These are phyloP conservation scores for Suhomyces sp. DNA, from an alignment of 805 yeast species.

Conservation along the genomic window DNA sequence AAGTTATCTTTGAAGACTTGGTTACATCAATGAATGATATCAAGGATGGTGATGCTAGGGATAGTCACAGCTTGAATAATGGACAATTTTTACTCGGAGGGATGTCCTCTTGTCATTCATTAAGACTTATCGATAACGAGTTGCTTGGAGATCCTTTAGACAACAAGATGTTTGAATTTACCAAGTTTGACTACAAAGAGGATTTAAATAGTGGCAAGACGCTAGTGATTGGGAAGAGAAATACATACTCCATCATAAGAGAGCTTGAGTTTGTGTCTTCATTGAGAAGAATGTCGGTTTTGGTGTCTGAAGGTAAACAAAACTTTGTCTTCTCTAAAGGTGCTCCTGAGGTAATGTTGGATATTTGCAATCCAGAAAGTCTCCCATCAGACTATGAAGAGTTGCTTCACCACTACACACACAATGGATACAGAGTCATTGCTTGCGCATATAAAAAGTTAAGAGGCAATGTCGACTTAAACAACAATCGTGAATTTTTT, in stretches of 20 bases:
- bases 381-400: slow-evolving; percentile 77
- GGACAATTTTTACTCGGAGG: slow-evolving; percentile 36
- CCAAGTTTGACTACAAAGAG: slow-evolving; percentile 75
- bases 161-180: slow-evolving; percentile 87
- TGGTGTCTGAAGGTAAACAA: slow-evolving; percentile 27
- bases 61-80: slow-evolving; percentile 27
- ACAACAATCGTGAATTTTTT: slow-evolving; percentile 53
- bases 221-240: slow-evolving; percentile 6
- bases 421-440: slow-evolving; percentile 90
- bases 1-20: slow-evolving; percentile 34
- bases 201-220: slow-evolving; percentile 44
- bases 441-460: slow-evolving; percentile 78
- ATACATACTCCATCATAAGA: slow-evolving; percentile 32
- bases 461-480: slow-evolving; percentile 7
- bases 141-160: slow-evolving; percentile 94
- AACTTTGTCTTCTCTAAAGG: slow-evolving; percentile 70
- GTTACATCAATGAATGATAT: slow-evolving; percentile 13
- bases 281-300: slow-evolving; percentile 86
- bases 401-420: slow-evolving; percentile 80
- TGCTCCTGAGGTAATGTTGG: slow-evolving; percentile 91
- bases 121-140: slow-evolving; percentile 74
- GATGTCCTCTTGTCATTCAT: slow-evolving; percentile 83
- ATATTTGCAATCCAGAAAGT: slow-evolving; percentile 68
- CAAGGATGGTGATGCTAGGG: slow-evolving; percentile 3
- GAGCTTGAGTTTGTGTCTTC: slow-evolving; percentile 84